Base-by-base conservation (phyloP, 2,329 filamentous ascomycete species). In the Penicillium sp. region DNA sequence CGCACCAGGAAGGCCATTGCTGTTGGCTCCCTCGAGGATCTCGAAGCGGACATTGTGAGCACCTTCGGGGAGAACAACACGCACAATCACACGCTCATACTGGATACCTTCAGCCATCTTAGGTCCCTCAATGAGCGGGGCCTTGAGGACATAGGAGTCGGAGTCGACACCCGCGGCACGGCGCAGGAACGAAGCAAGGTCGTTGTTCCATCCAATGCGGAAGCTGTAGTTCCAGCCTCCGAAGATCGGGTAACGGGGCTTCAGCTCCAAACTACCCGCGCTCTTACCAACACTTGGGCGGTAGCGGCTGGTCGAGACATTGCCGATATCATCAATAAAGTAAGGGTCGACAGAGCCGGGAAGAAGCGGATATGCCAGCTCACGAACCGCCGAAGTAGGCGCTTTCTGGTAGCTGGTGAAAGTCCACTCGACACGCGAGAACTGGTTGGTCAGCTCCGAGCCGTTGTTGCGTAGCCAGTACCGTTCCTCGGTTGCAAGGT, bases 141-240 rank as follows among this genome's bases (percentile, higher is more conserved):
- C 88, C 71, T 91, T 96, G 59, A 99, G 83, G 10, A 96, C 83
- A 70, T 91, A 96, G n/a, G 86, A 84, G 59, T 91, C 86, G 27
- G 82, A 83, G 45, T 81, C 23, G 21, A 53, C 78, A 42, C 84
- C 81, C 7, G 75, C 69, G 66, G 81, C 70, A 67, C 80, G 82
- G 68, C 91, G 87, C 64, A 99, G 74, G 73, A 90, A 94, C 57
- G 84, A 85, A 68, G 86, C 86, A 29, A 96, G 82, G 65, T 96
- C 86, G 52, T 90, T 88, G 78, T 97, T 96, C 94, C 94, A 99
- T 66, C 94, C 94, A 57, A 97, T 87, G 58, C 89, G 91, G 81
- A 97, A 99, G 64, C 90, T 94, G 77, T 97, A 97, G 77, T 96
- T 96, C 94, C 94, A 99, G 60, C 91, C 92, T 59, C 94, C 94